These are phyloP conservation scores for Millerago galiae DNA, from an alignment of 805 yeast genomes.

Conservation along the genomic window DNA sequence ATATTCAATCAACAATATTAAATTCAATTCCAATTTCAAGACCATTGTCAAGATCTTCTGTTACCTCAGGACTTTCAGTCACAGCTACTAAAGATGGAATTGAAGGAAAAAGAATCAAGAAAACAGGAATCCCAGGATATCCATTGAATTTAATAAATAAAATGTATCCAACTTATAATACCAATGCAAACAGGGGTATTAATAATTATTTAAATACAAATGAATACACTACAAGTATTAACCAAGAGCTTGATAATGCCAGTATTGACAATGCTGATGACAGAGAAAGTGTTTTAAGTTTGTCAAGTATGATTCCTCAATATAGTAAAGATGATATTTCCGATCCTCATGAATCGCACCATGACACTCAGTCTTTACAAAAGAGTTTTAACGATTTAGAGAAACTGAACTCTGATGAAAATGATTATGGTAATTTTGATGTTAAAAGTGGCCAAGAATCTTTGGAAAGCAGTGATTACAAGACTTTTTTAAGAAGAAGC, in stretches of 20 bases:
- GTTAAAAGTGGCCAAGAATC: slow-evolving; percentile 11
- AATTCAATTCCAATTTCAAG: slow-evolving; percentile 34
- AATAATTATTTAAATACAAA: neutral
- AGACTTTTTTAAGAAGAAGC: slow-evolving; percentile 14
- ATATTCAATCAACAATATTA: neutral
- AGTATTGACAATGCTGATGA: slow-evolving; percentile 10
- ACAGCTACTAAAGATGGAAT: slow-evolving; percentile 72
- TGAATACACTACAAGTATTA: neutral
- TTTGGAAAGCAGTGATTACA: slow-evolving; percentile 17
- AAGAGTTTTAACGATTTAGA: slow-evolving; percentile 4
- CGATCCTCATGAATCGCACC: neutral
- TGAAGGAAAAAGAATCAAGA: slow-evolving; percentile 53
- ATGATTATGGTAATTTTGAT: slow-evolving; percentile 12
- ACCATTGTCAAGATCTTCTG: slow-evolving; percentile 54
- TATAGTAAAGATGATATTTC: slow-evolving; percentile 11
- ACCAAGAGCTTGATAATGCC: neutral
- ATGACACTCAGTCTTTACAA: neutral
- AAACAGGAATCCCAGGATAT: slow-evolving; percentile 35
- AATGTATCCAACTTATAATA: slow-evolving; percentile 24
- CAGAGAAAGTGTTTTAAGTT: slow-evolving; percentile 19
- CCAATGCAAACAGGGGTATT: slow-evolving; percentile 6
- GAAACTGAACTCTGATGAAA: neutral
- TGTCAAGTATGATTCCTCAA: slow-evolving; percentile 25
- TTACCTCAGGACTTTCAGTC: slow-evolving; percentile 62
- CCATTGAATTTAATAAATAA: slow-evolving; percentile 31